These are phyloP conservation scores for Fragosphaeria purpurea DNA, from an alignment of 2,329 filamentous ascomycete species.

Conservation along the genomic window DNA sequence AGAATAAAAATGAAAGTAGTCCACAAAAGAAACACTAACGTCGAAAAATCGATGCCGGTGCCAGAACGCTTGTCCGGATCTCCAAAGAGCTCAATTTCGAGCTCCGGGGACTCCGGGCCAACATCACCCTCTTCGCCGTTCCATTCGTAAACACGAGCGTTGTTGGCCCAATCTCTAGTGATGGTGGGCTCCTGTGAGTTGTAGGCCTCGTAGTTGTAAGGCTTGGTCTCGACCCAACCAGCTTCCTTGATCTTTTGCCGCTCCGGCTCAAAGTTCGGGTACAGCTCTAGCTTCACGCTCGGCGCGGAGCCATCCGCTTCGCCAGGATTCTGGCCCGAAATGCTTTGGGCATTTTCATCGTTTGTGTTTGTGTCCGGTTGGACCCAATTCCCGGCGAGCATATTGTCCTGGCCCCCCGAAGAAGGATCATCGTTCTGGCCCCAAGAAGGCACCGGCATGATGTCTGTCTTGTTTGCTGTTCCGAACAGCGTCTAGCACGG, in stretches of 20 bases:
- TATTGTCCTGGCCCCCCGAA: not conserved
- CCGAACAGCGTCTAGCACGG: too few relatives aligned
- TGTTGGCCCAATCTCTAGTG: slow-evolving; percentile 34
- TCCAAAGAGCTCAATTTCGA: slow-evolving; percentile 71
- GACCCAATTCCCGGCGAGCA: too few relatives aligned
- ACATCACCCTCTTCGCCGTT: slow-evolving; percentile 78
- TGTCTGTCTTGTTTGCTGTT: too few relatives aligned
- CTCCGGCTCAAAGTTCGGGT: slow-evolving; percentile 12
- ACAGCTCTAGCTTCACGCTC: slow-evolving; percentile 11
- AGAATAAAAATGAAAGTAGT: slow-evolving; percentile 7
- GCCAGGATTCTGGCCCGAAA: too few relatives aligned
- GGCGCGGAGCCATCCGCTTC: slow-evolving; percentile 3
- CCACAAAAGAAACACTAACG: slow-evolving; percentile 5
- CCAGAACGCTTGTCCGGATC: slow-evolving; percentile 36
- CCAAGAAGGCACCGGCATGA: not conserved
- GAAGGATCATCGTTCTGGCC: not conserved
- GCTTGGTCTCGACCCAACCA: slow-evolving; percentile 35
- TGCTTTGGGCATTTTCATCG: too few relatives aligned
- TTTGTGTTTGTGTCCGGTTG: too few relatives aligned
- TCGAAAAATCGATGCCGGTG: slow-evolving; percentile 53
- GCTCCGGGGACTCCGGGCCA: slow-evolving; percentile 56
- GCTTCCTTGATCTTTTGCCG: slow-evolving; percentile 18
- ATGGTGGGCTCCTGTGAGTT: slow-evolving; percentile 10
- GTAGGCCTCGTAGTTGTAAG: slow-evolving; percentile 38
- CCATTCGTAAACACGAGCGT: slow-evolving; percentile 70